phyloP scores from a whole-genome alignment of 805 yeast genomes.

The Starmerella sp. region DNA sequence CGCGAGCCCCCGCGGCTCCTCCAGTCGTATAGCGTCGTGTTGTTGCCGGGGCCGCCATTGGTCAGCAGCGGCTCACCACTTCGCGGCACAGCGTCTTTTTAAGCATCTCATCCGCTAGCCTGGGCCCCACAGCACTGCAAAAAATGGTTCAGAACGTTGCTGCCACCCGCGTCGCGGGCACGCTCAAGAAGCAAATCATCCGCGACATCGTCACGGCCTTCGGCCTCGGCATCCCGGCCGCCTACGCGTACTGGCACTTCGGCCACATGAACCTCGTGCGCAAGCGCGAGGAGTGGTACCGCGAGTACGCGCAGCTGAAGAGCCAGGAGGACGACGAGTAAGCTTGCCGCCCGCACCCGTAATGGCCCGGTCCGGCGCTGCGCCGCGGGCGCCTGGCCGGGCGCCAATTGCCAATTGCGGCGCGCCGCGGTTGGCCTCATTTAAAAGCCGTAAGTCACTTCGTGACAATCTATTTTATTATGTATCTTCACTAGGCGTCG shows the following conservation, averaged over 20 bases:
- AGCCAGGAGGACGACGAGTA: conserved; percentile 25
- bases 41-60: conserved; percentile 5
- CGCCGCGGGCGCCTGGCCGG: no score
- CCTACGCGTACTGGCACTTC: conserved; percentile 74
- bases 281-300: conserved; percentile 77
- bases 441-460: no score
- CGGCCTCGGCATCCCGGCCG: conserved; percentile 49
- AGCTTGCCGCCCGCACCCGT: neutral
- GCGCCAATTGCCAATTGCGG: no score
- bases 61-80: conserved; percentile 2
- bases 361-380: no score
- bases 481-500: no score
- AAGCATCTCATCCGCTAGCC: neutral
- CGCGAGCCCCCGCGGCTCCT: neutral
- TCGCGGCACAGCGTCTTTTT: neutral
- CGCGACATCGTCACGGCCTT: conserved; percentile 52
- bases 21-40: conserved; percentile 1
- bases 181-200: conserved; percentile 67
- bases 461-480: no score
- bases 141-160: conserved; percentile 22
- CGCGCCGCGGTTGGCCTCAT: no score
- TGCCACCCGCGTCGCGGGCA: conserved; percentile 45
- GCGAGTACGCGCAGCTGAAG: conserved; percentile 64
- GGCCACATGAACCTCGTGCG: conserved; percentile 64
- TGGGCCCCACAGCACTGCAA: neutral